phyloP scores from a whole-genome alignment of 768 basidiomycete genomes.

The Amanita rimosa region DNA sequence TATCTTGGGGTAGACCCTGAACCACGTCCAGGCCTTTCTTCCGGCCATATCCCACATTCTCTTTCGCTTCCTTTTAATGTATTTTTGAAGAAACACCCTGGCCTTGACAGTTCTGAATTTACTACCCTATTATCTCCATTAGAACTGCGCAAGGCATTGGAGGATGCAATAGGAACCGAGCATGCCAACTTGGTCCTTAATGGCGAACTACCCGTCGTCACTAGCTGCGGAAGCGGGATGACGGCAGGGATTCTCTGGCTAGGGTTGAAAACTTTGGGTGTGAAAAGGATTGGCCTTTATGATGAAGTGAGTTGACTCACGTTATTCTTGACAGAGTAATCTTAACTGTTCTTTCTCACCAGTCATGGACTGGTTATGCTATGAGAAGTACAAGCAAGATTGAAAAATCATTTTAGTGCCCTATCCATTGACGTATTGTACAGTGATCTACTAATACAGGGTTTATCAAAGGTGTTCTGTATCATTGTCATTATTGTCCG shows the following conservation, averaged over 20 bases:
- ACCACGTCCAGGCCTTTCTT: constrained; percentile 77
- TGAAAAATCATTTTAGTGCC: constrained; percentile 27
- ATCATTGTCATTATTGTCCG: background rate
- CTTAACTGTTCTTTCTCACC: background rate
- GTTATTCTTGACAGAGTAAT: constrained; percentile 7
- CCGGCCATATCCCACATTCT: constrained; percentile 89
- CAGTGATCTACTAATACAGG: constrained; percentile 5
- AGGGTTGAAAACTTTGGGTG: constrained; percentile 67
- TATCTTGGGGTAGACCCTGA: constrained; percentile 78
- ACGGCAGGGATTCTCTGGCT: constrained; percentile 94
- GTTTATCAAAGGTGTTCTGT: constrained; percentile 2
- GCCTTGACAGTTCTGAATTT: constrained; percentile 34
- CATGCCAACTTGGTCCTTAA: constrained; percentile 43
- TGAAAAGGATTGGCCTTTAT: constrained; percentile 60
- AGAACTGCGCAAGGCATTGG: constrained; percentile 50
- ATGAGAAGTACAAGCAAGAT: constrained; percentile 65
- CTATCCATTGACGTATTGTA: constrained; percentile 5
- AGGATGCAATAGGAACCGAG: constrained; percentile 49
- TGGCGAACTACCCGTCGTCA: constrained; percentile 52
- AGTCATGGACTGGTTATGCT: constrained; percentile 98
- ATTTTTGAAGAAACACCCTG: constrained; percentile 42
- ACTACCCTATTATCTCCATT: constrained; percentile 46
- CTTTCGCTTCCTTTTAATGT: constrained; percentile 73
- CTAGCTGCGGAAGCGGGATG: constrained; percentile 95
- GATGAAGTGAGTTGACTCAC: constrained; percentile 64